Conservation (phyloP, 768 basidiomycete species). For the Hygrocybe punicea region DNA sequence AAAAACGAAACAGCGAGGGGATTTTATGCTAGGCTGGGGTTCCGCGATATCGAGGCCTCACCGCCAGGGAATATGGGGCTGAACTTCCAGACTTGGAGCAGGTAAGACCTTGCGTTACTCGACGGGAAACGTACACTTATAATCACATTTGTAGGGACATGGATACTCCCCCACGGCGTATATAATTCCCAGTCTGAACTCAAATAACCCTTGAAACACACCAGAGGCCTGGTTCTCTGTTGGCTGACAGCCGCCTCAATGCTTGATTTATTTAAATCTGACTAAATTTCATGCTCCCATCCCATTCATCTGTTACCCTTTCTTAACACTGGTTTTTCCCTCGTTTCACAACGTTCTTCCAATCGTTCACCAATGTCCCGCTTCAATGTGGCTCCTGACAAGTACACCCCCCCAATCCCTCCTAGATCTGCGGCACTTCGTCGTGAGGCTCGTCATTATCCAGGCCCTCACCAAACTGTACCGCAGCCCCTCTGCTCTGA, state of each 20-base stretch:
- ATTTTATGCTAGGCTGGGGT: constrained; percentile 66
- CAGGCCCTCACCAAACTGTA: background rate
- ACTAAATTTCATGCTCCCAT: too few relatives aligned
- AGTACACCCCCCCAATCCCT: background rate
- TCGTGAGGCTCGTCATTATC: background rate
- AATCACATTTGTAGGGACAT: too few relatives aligned
- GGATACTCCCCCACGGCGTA: too few relatives aligned
- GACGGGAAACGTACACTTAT: background rate
- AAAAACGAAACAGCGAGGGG: constrained; percentile 55
- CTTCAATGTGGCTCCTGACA: background rate
- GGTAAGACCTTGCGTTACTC: background rate
- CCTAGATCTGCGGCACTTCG: background rate
- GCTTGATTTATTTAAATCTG: too few relatives aligned
- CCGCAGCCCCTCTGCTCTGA: constrained; percentile 13
- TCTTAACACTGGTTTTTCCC: background rate
- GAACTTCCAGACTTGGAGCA: constrained; percentile 41
- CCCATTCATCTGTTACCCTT: background rate
- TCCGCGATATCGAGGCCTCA: constrained; percentile 52
- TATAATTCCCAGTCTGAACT: too few relatives aligned
- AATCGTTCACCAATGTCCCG: background rate
- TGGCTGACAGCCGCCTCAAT: too few relatives aligned
- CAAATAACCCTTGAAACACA: too few relatives aligned
- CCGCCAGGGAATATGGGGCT: constrained; percentile 53
- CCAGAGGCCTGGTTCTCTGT: too few relatives aligned
- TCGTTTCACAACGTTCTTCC: background rate